These are phyloP conservation scores for Litsea cubeba DNA, from an alignment of 164 flowering plant species.

Conservation along the genomic window DNA sequence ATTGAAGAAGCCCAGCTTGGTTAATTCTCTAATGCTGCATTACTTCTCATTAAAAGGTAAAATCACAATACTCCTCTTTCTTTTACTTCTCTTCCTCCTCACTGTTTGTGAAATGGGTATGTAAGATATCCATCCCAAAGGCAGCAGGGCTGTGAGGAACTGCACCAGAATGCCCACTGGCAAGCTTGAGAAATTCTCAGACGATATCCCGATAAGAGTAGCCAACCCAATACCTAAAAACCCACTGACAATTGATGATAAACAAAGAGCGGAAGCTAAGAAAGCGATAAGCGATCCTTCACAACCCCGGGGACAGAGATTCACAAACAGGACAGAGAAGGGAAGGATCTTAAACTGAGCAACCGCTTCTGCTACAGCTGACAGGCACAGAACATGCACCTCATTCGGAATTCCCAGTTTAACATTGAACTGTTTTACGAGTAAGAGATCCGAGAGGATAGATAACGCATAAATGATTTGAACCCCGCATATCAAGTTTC, in stretches of 20 bases:
- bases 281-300: constrained; percentile 88
- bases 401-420: constrained; percentile 70
- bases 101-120: constrained; percentile 38
- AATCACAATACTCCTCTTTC: constrained; percentile 29
- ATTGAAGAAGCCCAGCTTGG: background rate
- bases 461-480: constrained; percentile 62
- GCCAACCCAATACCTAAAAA: constrained; percentile 69
- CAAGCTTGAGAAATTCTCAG: constrained; percentile 58
- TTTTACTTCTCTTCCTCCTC: constrained; percentile 30
- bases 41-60: background rate
- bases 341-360: constrained; percentile 82
- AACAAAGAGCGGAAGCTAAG: constrained; percentile 61
- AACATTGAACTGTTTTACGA: constrained; percentile 66
- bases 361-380: constrained; percentile 70
- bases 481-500: constrained; percentile 40
- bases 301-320: constrained; percentile 67
- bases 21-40: background rate
- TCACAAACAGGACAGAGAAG: constrained; percentile 66
- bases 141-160: constrained; percentile 65
- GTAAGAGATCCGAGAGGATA: constrained; percentile 63
- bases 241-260: constrained; percentile 70
- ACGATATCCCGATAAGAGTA: constrained; percentile 55
- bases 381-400: constrained; percentile 56
- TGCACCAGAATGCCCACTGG: constrained; percentile 63
- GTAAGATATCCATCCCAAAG: constrained; percentile 49